Conservation (phyloP, 23 red algal genomes). For the Gracilaria domingensis region DNA sequence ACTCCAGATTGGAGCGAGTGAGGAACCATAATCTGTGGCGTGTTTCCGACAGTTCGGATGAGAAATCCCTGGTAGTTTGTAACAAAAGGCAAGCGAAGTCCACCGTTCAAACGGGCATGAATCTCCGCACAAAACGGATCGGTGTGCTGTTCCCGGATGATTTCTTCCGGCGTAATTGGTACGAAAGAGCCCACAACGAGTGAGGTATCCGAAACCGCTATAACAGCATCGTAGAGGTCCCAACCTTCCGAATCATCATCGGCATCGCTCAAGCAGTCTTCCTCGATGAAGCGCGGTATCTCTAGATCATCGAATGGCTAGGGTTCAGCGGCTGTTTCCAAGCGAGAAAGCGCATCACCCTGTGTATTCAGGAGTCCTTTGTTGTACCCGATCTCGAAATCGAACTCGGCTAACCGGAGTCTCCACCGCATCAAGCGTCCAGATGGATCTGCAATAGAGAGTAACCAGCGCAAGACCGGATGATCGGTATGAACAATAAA, state of each 20-base stretch:
- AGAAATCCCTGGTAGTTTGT: not conserved
- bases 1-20: conserved; percentile 4
- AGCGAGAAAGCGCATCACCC: conserved; percentile 17
- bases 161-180: conserved; percentile 26
- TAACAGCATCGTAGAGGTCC: not conserved
- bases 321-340: not conserved
- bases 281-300: conserved; percentile 1
- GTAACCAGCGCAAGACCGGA: not conserved
- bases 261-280: not conserved
- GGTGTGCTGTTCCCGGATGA: conserved; percentile 19
- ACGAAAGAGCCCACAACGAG: not conserved
- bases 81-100: not conserved
- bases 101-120: not conserved
- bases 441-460: not conserved
- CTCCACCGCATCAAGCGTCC: not conserved
- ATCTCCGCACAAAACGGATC: conserved; percentile 2
- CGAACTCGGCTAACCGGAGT: not conserved
- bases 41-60: not conserved
- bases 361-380: conserved; percentile 2
- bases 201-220: not conserved
- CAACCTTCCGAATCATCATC: not conserved
- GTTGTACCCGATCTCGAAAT: not conserved
- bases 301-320: not conserved
- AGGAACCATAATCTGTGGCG: conserved; percentile 20
- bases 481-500: not conserved